A percentile compares a stretch with the other conserved stretches of the same genome.
These are phyloP conservation scores for Kluyveromyces nonfermentans DNA, from an alignment of 805 yeast genomes.

Conservation along the genomic window DNA sequence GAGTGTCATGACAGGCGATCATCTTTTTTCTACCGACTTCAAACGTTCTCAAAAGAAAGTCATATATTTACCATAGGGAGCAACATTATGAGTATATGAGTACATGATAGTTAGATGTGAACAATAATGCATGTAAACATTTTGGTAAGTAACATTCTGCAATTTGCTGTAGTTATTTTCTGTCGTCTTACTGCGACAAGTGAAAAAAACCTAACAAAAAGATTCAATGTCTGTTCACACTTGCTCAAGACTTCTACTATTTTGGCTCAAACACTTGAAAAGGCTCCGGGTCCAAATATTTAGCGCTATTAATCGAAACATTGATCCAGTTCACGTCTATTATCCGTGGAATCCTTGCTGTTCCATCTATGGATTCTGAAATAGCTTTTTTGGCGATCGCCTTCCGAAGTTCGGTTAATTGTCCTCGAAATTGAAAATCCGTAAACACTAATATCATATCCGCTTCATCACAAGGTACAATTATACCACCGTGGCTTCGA, in stretches of 20 bases:
- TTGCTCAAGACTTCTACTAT: background rate
- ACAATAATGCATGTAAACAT: no score
- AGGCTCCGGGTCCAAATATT: slow-evolving; percentile 29
- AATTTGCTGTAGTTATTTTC: no score
- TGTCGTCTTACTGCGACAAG: no score
- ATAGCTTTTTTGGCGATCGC: slow-evolving; percentile 1
- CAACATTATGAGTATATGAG: no score
- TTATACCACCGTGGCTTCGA: slow-evolving; percentile 38
- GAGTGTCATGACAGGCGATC: no score
- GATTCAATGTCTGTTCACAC: no score
- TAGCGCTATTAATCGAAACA: slow-evolving; percentile 23
- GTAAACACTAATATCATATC: slow-evolving; percentile 32
- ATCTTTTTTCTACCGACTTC: no score
- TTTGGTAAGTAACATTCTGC: no score
- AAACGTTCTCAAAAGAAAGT: no score
- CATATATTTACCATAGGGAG: no score
- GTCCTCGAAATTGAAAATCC: slow-evolving; percentile 6
- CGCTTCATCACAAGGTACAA: slow-evolving; percentile 23
- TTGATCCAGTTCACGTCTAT: slow-evolving; percentile 32
- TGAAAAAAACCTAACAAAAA: no score
- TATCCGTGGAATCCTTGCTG: slow-evolving; percentile 24
- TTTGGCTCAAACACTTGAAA: slow-evolving; percentile 7
- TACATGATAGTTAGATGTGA: no score
- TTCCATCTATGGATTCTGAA: background rate
- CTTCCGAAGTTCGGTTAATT: slow-evolving; percentile 3